Evolutionary conservation across 78 protist species (phyloP), one percentile per base, ranked within the genome.

Genomic region (Speleostelium caveatum): DNA sequence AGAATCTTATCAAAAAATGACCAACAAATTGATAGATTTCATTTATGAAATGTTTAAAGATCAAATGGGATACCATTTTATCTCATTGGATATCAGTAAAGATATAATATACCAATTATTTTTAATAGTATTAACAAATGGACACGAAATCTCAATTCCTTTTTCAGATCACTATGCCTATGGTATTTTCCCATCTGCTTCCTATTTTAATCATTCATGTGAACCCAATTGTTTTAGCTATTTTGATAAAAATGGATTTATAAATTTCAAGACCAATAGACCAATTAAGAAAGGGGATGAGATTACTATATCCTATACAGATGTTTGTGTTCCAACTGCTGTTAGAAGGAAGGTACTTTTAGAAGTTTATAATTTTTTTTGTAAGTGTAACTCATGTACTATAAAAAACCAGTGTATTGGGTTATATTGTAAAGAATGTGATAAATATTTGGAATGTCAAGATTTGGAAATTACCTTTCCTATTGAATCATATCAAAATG

Each of bases 101-200:
- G 75, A 83, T 19, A 83, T 83, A 2, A 69, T 68, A 16, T 51
- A 69, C 12, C 67, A 63, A 16, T 83, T 63, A 32, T n/a, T n/a
- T n/a, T n/a, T n/a, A n/a, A n/a, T n/a, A n/a, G n/a, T n/a, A n/a
- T n/a, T n/a, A n/a, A n/a, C n/a, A n/a, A 83, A 83, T 21, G 90
- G 77, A 2, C 90, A 83, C 49, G 90, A 83, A 45, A 56, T 68
- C 45, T 39, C 69, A 8, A 67, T 69, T 58, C 90, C 90, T 10
- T 56, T 83, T 16, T 24, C 21, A 22, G 53, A 59, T 35, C 38
- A n/a, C 1, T 61, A 83, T 36, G 78, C 65, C 2, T 30, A 51
- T 0, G 90, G 90, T 22, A 83, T 83, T 39, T 83, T 55, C 62
- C 90, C 90, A 26, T 69, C 90, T 6, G 90, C 77, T 21, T 39